These are phyloP conservation scores for Serendipita sp. DNA, from an alignment of 768 basidiomycete species.

Conservation along the genomic window DNA sequence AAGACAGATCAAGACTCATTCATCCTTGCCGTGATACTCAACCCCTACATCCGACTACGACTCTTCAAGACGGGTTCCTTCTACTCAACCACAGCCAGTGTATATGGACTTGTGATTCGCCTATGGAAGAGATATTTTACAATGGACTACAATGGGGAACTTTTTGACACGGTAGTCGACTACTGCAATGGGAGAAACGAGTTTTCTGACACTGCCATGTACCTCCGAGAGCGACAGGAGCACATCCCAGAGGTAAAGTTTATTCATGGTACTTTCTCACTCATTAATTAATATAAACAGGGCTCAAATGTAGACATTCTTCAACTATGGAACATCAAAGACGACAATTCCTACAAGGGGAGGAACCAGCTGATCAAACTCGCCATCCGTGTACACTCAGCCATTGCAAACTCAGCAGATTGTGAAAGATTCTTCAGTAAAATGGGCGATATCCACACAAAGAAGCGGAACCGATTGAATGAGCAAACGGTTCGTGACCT, in stretches of 20 bases:
- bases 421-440: constrained; percentile 20
- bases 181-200: constrained; percentile 5
- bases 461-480: constrained; percentile 14
- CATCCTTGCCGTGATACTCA: constrained; percentile 21
- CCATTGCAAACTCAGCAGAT: constrained; percentile 19
- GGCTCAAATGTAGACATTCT: background rate
- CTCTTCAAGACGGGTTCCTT: no score
- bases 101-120: constrained; percentile 8
- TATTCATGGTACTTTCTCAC: background rate
- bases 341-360: constrained; percentile 4
- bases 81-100: background rate
- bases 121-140: constrained; percentile 8
- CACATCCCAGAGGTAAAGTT: background rate
- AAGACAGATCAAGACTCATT: constrained; percentile 22
- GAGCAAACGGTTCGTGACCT: constrained; percentile 14
- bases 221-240: constrained; percentile 4
- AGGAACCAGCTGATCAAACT: constrained; percentile 15
- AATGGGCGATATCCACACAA: constrained; percentile 16
- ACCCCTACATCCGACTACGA: constrained; percentile 16
- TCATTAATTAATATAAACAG: background rate
- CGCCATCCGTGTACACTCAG: constrained; percentile 15
- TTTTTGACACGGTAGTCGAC: constrained; percentile 7
- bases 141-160: background rate
- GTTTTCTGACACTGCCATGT: constrained; percentile 7
- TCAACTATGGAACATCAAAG: background rate